These are phyloP conservation scores for Ophiostoma sp. DNA, from an alignment of 2,329 filamentous ascomycete species.

Conservation along the genomic window DNA sequence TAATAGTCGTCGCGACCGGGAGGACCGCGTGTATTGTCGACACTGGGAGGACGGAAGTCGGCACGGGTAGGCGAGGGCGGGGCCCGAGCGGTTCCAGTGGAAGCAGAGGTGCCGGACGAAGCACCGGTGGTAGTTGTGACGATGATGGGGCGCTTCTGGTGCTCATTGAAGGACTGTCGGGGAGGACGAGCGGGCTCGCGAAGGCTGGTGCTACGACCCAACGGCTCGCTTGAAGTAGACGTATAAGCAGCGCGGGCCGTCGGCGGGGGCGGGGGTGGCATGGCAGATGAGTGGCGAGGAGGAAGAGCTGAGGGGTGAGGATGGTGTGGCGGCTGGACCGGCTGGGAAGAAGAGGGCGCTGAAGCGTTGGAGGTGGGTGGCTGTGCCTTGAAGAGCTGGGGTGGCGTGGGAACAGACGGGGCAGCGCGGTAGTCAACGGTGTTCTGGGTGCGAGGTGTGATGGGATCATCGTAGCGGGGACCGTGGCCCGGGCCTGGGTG, in stretches of 20 bases:
- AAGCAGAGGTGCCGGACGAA: conserved; percentile 29
- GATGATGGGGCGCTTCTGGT: conserved; percentile 49
- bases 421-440: conserved; percentile 22
- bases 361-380: conserved; percentile 14
- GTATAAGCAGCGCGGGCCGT: conserved; percentile 21
- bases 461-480: conserved; percentile 24
- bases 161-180: conserved; percentile 49
- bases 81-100: not conserved
- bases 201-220: conserved; percentile 43
- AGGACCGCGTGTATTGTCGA: conserved; percentile 46
- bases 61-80: conserved; percentile 37
- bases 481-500: not conserved
- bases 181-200: conserved; percentile 46
- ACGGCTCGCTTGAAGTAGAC: conserved; percentile 41
- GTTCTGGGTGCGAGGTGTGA: conserved; percentile 21
- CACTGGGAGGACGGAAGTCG: conserved; percentile 33
- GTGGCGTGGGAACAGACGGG: conserved; percentile 26
- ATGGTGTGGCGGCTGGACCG: conserved; percentile 15
- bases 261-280: conserved; percentile 28
- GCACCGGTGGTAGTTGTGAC: conserved; percentile 48
- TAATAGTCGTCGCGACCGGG: conserved; percentile 50
- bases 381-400: conserved; percentile 22
- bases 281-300: conserved; percentile 29
- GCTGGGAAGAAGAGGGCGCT: not conserved
- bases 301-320: conserved; percentile 6